Evolutionary conservation across 2,329 filamentous ascomycete genomes (phyloP), one percentile per base, ranked within the genome.

Genomic region (Akanthomyces lecanii): DNA sequence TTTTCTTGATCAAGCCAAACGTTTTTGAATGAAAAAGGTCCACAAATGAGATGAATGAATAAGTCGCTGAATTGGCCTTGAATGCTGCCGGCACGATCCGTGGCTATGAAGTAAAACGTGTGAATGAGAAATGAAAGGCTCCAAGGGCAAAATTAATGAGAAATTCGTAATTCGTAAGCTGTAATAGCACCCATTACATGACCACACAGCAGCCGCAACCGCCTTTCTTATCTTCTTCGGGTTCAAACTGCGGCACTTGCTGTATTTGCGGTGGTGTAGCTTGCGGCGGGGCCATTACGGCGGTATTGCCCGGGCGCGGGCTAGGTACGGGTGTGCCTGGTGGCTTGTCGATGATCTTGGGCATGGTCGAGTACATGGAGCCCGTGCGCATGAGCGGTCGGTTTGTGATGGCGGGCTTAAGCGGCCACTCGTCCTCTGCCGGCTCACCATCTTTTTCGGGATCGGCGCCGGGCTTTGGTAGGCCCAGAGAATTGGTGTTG

Each of bases 361-460:
- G 85, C 80, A 87, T 87, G 18, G 85, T 86, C 45, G 85, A 86
- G 71, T 88, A 88, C 4, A 82, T 84, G 12, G 78, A 78, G 61
- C 77, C 81, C 58, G 73, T 72, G 21, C 75, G 72, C 28, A 77
- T 71, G 5, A 76, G 77, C 18, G 82, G 81, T 65, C 79, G 83
- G 71, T 81, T 83, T 6, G 78, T 64, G 3, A 48, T 47, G 42
- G 69, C 69, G 4, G 76, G 70, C 63, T 78, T 83, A 28, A 89
- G 73, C 1, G 87, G 87, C 87, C 87, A 89, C 65, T 87, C 84
- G n/a, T 77, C 69, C 18, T 64, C 71, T 65, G 48, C 56, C 38
- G 47, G 38, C 60, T 56, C 51, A 14, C 6, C 30, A 11, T 55
- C 60, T 33, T 62, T 55, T 55, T 62, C 60, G 14, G 40, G 42